Evolutionary conservation across 2,329 filamentous ascomycete species (phyloP).

Genomic region (Aspergillus bombycis): DNA sequence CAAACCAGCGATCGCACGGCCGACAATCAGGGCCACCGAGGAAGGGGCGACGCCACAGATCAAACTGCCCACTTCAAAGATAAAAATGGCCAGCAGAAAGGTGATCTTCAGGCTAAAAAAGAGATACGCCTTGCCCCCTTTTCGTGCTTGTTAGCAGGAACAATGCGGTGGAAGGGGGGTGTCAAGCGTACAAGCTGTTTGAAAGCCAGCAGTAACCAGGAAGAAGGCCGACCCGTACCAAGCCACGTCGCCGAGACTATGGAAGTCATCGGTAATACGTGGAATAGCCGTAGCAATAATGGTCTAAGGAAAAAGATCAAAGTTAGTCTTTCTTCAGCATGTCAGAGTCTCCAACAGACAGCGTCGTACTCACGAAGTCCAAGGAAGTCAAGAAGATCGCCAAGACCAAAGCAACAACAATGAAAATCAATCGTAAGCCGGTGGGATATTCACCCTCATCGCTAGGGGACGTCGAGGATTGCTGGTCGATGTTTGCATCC

Average conservation of each 20-base stretch:
- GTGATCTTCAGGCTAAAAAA: constrained; percentile 39
- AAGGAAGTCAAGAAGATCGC: too few relatives aligned
- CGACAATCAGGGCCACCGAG: not conserved
- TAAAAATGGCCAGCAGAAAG: constrained; percentile 35
- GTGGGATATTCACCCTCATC: too few relatives aligned
- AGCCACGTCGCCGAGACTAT: constrained; percentile 56
- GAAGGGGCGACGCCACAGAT: not conserved
- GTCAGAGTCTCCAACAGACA: too few relatives aligned
- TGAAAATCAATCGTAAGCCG: too few relatives aligned
- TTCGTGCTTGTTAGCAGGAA: too few relatives aligned
- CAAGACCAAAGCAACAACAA: too few relatives aligned
- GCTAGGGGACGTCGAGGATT: too few relatives aligned
- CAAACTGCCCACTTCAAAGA: constrained; percentile 40
- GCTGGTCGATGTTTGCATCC: too few relatives aligned
- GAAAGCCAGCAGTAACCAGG: constrained; percentile 14
- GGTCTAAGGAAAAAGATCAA: too few relatives aligned
- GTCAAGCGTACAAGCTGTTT: constrained; percentile 14
- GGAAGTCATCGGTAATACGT: constrained; percentile 24
- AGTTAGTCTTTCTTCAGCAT: too few relatives aligned
- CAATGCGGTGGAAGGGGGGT: too few relatives aligned
- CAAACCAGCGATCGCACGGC: not conserved
- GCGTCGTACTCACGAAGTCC: too few relatives aligned
- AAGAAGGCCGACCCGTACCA: constrained; percentile 62
- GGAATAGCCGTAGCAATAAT: constrained; percentile 27
- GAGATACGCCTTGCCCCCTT: constrained; percentile 37